Percentiles rank a stretch among this genome's conserved stretches.
Evolutionary conservation across 148 eudicot species (phyloP).

Genomic region (Vaccinium myrtillus): DNA sequence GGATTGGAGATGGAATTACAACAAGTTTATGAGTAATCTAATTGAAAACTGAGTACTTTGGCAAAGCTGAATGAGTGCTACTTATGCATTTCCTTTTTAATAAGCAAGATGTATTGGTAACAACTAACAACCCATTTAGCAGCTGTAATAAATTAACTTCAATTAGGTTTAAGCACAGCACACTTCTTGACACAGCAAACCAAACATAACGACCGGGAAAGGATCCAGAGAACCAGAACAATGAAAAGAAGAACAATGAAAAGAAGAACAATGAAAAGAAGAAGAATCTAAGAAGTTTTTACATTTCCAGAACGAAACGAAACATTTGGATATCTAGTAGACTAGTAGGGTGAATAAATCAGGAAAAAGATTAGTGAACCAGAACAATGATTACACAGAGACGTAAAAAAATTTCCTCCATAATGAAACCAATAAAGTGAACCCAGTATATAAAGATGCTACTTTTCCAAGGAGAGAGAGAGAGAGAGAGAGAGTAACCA

Average conservation of each 20-base stretch:
- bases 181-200: not conserved
- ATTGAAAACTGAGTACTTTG: not conserved
- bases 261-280: no score
- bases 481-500: constrained; percentile 40
- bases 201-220: not conserved
- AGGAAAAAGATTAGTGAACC: no score
- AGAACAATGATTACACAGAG: not conserved
- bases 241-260: no score
- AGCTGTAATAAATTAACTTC: not conserved
- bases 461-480: not conserved
- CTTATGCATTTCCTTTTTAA: not conserved
- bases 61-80: not conserved
- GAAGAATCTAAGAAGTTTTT: no score
- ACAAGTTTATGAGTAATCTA: not conserved
- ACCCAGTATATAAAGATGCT: not conserved
- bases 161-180: not conserved
- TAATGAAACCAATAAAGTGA: not conserved
- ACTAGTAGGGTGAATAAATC: no score
- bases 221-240: not conserved
- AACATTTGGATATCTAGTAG: no score
- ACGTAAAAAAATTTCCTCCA: not conserved
- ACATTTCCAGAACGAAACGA: no score
- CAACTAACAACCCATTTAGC: not conserved
- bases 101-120: not conserved
- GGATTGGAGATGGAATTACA: no score